These are phyloP conservation scores for Speleostelium caveatum DNA, from an alignment of 78 protist species.

Conservation along the genomic window DNA sequence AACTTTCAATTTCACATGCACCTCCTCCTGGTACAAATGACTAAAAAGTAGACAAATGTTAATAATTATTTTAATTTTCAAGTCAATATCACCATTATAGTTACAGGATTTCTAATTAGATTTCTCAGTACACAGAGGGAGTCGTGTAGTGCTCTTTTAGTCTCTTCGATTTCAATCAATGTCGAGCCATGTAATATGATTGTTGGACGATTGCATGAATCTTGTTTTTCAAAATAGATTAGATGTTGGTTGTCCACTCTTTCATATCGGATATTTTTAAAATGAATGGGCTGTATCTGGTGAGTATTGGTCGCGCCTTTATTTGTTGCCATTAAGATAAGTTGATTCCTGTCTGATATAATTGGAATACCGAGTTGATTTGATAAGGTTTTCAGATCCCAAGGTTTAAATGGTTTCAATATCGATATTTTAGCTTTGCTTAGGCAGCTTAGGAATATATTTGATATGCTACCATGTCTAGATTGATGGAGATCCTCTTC, in stretches of 20 bases:
- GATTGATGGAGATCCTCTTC: slow-evolving; percentile 12
- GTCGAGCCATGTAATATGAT: slow-evolving; percentile 43
- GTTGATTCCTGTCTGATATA: not conserved
- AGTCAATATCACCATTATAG: too few relatives aligned
- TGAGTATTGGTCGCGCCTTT: not conserved
- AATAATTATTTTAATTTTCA: too few relatives aligned
- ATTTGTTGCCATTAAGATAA: not conserved
- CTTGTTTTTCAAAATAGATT: not conserved
- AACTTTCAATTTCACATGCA: slow-evolving; percentile 58
- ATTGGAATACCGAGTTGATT: not conserved
- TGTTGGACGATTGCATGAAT: slow-evolving; percentile 5
- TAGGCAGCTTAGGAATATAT: slow-evolving; percentile 23
- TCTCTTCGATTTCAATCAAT: slow-evolving; percentile 31
- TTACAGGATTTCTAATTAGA: slow-evolving; percentile 4
- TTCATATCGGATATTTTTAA: slow-evolving; percentile 4
- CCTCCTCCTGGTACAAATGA: slow-evolving; percentile 78
- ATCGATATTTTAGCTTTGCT: slow-evolving; percentile 56
- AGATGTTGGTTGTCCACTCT: not conserved
- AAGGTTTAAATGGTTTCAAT: slow-evolving; percentile 10
- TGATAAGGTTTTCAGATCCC: not conserved
- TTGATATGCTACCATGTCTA: not conserved
- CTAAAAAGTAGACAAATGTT: too few relatives aligned
- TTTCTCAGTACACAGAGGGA: slow-evolving; percentile 65
- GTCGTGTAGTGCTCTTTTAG: slow-evolving; percentile 68
- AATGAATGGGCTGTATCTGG: not conserved